Percentiles rank a stretch among this genome's conserved stretches.
Evolutionary conservation across 2,329 filamentous ascomycete genomes (phyloP).

Genomic region (Fusarium succisae): DNA sequence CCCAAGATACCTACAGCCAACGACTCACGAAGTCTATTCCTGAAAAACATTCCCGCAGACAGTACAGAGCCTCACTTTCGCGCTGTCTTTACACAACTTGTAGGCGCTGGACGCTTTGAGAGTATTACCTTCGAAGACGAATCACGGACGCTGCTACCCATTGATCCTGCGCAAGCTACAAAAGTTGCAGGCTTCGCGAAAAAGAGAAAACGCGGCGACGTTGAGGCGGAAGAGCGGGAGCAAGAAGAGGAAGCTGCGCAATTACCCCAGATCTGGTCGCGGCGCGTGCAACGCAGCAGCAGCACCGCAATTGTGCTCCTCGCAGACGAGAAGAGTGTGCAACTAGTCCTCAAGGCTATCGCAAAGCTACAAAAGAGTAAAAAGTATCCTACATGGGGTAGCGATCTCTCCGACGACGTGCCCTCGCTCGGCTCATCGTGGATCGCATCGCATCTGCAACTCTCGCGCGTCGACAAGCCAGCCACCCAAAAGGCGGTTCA

Average conservation of each 20-base stretch:
- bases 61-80: constrained; percentile 81
- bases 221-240: constrained; percentile 65
- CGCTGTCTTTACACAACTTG: constrained; percentile 75
- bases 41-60: constrained; percentile 90
- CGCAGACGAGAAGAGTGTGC: constrained; percentile 82
- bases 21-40: constrained; percentile 82
- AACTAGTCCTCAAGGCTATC: constrained; percentile 79
- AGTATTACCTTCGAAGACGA: constrained; percentile 77
- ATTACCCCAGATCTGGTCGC: constrained; percentile 78
- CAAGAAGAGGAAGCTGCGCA: constrained; percentile 66
- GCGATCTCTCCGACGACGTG: constrained; percentile 64
- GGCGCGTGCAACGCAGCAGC: constrained; percentile 75
- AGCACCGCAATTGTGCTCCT: constrained; percentile 83
- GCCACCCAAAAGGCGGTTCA: constrained; percentile 80
- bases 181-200: constrained; percentile 50
- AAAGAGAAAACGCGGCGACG: constrained; percentile 55
- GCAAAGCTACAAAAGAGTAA: constrained; percentile 69
- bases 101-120: constrained; percentile 83
- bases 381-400: constrained; percentile 74
- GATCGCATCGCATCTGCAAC: constrained; percentile 72
- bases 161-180: constrained; percentile 60
- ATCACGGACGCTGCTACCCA: constrained; percentile 52
- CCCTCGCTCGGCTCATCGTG: constrained; percentile 66
- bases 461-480: constrained; percentile 75
- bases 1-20: constrained; percentile 79